Percentiles rank a stretch among this genome's conserved stretches.
Evolutionary conservation across 371 early-diverging fungal genomes (phyloP).

Genomic region (Globomyces sp.): DNA sequence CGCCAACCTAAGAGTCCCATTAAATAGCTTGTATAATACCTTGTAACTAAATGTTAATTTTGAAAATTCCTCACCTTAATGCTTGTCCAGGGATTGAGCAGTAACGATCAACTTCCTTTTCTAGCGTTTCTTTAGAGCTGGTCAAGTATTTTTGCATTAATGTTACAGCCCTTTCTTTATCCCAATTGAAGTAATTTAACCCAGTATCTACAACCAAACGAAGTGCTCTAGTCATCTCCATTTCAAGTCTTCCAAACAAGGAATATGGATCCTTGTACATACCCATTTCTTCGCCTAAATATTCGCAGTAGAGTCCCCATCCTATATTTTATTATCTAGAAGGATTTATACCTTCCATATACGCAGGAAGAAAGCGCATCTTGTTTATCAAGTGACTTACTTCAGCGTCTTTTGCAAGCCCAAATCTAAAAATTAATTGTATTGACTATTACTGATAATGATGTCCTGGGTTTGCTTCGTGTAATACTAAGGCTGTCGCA

Average conservation of each 20-base stretch:
- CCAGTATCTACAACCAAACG: slow-evolving; percentile 45
- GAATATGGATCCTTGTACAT: slow-evolving; percentile 39
- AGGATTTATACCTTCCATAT: slow-evolving; percentile 32
- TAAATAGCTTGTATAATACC: no score
- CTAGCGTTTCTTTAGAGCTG: slow-evolving; percentile 28
- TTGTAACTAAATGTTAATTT: no score
- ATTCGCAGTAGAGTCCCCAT: slow-evolving; percentile 45
- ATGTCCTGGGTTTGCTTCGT: slow-evolving; percentile 48
- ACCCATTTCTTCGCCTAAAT: slow-evolving; percentile 45
- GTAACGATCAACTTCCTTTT: slow-evolving; percentile 37
- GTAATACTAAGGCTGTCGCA: slow-evolving; percentile 35
- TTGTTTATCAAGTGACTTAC: slow-evolving; percentile 31
- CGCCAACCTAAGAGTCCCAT: slow-evolving; percentile 44
- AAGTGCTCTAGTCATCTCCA: slow-evolving; percentile 43
- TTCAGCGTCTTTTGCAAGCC: slow-evolving; percentile 35
- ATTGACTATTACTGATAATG: slow-evolving; percentile 44
- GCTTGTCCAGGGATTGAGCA: slow-evolving; percentile 43
- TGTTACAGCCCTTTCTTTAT: slow-evolving; percentile 32
- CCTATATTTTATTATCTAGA: slow-evolving; percentile 23
- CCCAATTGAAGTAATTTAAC: slow-evolving; percentile 39
- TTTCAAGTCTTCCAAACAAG: slow-evolving; percentile 38
- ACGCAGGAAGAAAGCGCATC: slow-evolving; percentile 26
- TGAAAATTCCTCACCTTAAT: slow-evolving; percentile 36
- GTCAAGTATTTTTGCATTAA: slow-evolving; percentile 32
- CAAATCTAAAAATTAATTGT: slow-evolving; percentile 28